phyloP scores from a whole-genome alignment of 192 early-diverging fungal species.

The Coemansia sp. region DNA sequence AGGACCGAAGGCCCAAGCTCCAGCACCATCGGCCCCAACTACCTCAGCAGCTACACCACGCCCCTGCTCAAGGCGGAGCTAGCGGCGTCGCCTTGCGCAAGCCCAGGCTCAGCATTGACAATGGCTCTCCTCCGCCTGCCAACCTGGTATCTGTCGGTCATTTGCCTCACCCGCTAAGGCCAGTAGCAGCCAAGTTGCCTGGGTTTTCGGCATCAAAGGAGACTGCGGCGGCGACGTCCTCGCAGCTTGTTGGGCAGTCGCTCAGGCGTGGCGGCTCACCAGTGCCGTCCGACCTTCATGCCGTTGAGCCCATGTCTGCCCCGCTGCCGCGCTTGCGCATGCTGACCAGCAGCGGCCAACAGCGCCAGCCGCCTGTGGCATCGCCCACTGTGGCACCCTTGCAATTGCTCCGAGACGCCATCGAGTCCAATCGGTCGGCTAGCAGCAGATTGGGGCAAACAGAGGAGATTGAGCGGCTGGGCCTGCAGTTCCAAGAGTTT shows the following conservation, averaged over 20 bases:
- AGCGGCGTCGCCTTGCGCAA: slow-evolving; percentile 21
- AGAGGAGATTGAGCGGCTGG: slow-evolving; percentile 47
- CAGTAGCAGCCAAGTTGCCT: not conserved
- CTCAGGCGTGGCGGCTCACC: not conserved
- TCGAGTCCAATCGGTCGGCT: slow-evolving; percentile 11
- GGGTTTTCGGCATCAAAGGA: not conserved
- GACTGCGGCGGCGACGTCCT: slow-evolving; percentile 2
- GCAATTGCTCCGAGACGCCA: slow-evolving; percentile 20
- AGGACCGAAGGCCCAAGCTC: not conserved
- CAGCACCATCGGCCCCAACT: not conserved
- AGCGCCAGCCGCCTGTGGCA: slow-evolving; percentile 10
- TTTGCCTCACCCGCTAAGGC: not conserved
- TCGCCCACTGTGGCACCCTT: slow-evolving; percentile 21
- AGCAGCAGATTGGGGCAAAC: slow-evolving; percentile 1
- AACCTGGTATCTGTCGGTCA: slow-evolving; percentile 2
- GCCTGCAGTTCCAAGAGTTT: slow-evolving; percentile 51
- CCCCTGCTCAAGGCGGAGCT: not conserved
- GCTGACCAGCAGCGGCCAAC: slow-evolving; percentile 24
- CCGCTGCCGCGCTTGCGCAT: slow-evolving; percentile 37
- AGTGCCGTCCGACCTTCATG: slow-evolving; percentile 3
- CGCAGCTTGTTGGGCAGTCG: slow-evolving; percentile 26
- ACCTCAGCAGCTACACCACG: slow-evolving; percentile 1
- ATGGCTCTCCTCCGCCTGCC: not conserved
- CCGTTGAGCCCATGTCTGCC: slow-evolving; percentile 34
- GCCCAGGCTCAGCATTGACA: slow-evolving; percentile 14